Evolutionary conservation across 345 rosid genomes (phyloP).

Genomic region (Gossypium anomalum): DNA sequence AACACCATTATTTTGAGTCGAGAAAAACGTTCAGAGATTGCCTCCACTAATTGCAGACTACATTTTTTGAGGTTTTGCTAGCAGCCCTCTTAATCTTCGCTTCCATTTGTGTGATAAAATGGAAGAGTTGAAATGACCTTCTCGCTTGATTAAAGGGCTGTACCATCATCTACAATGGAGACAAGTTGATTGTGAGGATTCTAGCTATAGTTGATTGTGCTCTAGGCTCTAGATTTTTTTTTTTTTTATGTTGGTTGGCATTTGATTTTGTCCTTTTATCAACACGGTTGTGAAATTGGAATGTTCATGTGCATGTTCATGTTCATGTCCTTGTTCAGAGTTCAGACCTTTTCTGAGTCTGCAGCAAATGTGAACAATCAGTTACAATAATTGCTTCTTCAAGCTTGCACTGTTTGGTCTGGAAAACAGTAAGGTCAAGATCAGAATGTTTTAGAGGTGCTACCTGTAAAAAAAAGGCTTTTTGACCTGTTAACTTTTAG

Average conservation of each 20-base stretch:
- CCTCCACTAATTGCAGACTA: not conserved
- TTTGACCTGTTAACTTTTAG: not conserved
- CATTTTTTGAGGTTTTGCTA: not conserved
- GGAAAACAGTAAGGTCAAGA: not conserved
- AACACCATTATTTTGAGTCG: slow-evolving; percentile 5
- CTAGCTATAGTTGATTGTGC: not conserved
- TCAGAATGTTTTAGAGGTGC: not conserved
- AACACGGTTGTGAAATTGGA: not conserved
- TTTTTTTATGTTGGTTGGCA: not conserved
- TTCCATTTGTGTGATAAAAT: not conserved
- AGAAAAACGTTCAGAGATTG: not conserved
- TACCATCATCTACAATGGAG: not conserved
- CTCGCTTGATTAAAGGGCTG: not conserved
- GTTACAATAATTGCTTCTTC: not conserved
- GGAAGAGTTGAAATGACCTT: not conserved
- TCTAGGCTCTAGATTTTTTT: not conserved
- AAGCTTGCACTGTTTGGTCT: not conserved
- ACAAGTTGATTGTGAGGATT: not conserved
- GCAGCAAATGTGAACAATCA: not conserved
- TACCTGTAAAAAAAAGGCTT: not conserved
- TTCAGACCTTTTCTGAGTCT: not conserved
- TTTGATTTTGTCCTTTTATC: not conserved
- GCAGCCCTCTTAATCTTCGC: not conserved
- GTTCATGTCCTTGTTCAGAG: not conserved
- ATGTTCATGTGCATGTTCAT: not conserved